These are phyloP conservation scores for Monosporascus ibericus DNA, from an alignment of 2,329 filamentous ascomycete species.

Conservation along the genomic window DNA sequence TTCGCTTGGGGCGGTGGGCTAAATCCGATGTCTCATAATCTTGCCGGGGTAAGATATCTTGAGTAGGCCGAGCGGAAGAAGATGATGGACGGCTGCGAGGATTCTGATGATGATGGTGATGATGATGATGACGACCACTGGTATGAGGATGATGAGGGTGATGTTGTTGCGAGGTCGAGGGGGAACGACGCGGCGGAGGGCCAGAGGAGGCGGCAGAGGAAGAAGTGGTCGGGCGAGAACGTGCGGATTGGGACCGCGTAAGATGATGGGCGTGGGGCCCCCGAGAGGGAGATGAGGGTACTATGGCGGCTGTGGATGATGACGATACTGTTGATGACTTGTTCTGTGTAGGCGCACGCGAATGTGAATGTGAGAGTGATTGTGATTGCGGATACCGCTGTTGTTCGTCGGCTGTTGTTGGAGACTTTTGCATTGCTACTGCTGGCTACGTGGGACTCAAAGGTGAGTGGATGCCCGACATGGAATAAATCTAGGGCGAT, in stretches of 20 bases:
- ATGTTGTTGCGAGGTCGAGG: constrained; percentile 16
- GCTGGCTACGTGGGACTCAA: too few relatives aligned
- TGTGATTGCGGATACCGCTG: neutral
- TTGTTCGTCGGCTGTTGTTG: neutral
- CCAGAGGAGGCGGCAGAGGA: constrained; percentile 2
- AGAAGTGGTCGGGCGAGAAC: constrained; percentile 4
- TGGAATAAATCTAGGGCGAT: neutral
- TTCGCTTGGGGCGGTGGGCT: constrained; percentile 56
- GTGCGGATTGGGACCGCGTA: constrained; percentile 1
- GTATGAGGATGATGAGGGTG: constrained; percentile 26
- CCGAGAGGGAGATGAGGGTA: neutral
- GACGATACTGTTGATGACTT: neutral
- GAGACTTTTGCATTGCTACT: neutral
- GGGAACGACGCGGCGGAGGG: constrained; percentile 11
- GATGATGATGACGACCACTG: constrained; percentile 17
- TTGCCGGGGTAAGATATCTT: constrained; percentile 47
- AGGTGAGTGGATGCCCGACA: too few relatives aligned
- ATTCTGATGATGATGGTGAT: constrained; percentile 30
- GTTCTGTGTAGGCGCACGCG: neutral
- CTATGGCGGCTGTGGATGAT: neutral
- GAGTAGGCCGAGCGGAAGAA: constrained; percentile 35
- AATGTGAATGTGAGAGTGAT: neutral
- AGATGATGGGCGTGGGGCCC: neutral
- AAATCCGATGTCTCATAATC: constrained; percentile 70
- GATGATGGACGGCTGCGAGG: constrained; percentile 30